Conservation (phyloP, 176 grass and related monocot genomes). For the Neostapfia colusana region DNA sequence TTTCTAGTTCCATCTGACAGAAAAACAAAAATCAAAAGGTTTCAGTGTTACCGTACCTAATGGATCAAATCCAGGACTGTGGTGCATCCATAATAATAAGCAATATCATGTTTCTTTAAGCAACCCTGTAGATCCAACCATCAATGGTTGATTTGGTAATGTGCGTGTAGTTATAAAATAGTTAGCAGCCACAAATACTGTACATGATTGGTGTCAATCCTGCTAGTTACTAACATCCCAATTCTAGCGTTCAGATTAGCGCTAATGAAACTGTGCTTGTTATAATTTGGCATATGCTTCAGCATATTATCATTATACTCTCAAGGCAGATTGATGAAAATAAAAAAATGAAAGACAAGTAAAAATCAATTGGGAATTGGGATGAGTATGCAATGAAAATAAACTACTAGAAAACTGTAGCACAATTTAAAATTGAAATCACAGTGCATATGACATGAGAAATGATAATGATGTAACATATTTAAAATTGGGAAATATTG, state of each 20-base stretch:
- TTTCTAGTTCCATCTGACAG: conserved; percentile 43
- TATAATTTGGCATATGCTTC: background rate
- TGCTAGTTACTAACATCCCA: background rate
- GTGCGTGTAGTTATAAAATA: conserved; percentile 17
- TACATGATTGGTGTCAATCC: background rate
- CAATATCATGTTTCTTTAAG: conserved; percentile 22
- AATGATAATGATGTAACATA: conserved; percentile 3
- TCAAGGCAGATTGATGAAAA: background rate
- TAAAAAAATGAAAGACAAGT: background rate
- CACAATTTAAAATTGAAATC: conserved; percentile 11
- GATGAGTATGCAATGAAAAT: background rate
- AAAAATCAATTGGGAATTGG: conserved; percentile 28
- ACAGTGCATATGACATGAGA: background rate
- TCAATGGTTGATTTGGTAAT: background rate
- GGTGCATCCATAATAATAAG: conserved; percentile 20
- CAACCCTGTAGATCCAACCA: background rate
- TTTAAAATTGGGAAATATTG: background rate
- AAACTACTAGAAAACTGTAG: background rate
- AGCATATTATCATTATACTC: conserved; percentile 1
- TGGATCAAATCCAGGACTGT: background rate
- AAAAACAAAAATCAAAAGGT: background rate
- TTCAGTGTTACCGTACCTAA: conserved; percentile 13
- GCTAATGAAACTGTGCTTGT: background rate
- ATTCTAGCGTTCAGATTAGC: background rate
- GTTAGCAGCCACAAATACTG: background rate